Conservation (phyloP, 2,329 filamentous ascomycete species). For the Botrytis pseudocinerea region DNA sequence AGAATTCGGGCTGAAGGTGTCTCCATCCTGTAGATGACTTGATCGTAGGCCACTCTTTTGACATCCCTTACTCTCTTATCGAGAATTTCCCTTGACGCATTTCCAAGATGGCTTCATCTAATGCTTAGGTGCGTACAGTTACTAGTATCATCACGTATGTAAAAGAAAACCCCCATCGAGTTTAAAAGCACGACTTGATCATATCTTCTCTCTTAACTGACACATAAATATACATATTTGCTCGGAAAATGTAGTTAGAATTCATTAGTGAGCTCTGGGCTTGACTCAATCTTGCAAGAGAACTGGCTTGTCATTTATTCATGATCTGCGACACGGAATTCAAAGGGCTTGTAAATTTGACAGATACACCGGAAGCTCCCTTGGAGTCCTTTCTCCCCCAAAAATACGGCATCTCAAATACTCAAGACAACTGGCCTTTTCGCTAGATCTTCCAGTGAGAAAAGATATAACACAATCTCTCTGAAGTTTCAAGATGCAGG, state of each 20-base stretch:
- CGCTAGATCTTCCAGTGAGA: background rate
- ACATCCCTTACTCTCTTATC: background rate
- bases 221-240: background rate
- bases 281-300: fast-evolving
- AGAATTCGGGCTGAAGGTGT: background rate
- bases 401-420: background rate
- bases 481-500: background rate
- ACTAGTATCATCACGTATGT: background rate
- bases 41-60: background rate
- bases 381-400: fast-evolving
- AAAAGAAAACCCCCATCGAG: background rate
- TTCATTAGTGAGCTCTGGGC: background rate
- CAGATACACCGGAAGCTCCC: background rate
- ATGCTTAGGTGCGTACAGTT: background rate
- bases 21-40: background rate
- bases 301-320: background rate
- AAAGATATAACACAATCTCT: background rate
- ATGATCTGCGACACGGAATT: background rate
- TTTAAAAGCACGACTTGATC: background rate
- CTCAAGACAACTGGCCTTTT: background rate
- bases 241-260: background rate
- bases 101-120: background rate
- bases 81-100: background rate
- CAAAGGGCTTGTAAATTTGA: background rate
- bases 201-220: background rate